These are phyloP conservation scores for Hygrophoropsis aurantiaca DNA, from an alignment of 768 basidiomycete genomes.

Conservation along the genomic window DNA sequence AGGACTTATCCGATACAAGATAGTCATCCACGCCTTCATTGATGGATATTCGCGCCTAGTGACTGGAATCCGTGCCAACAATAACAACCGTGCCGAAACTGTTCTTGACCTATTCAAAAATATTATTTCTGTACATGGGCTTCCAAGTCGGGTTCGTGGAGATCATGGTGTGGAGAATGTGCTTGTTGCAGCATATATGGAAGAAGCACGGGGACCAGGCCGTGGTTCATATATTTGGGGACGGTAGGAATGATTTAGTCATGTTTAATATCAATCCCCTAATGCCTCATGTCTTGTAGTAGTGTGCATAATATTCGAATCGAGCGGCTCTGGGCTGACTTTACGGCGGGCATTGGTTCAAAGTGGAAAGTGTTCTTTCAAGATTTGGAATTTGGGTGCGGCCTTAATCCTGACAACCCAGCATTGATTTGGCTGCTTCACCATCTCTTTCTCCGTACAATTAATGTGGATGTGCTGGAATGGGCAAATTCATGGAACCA, in stretches of 20 bases:
- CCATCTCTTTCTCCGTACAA: constrained; percentile 31
- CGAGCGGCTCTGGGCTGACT: constrained; percentile 39
- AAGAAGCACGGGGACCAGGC: constrained; percentile 6
- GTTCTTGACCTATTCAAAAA: constrained; percentile 36
- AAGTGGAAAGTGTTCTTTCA: constrained; percentile 50
- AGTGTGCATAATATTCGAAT: constrained; percentile 42
- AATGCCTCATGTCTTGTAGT: constrained; percentile 13
- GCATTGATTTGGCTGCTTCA: constrained; percentile 42
- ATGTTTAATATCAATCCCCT: no score
- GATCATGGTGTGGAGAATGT: constrained; percentile 42
- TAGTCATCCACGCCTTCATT: constrained; percentile 41
- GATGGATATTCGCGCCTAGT: constrained; percentile 41
- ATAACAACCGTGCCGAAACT: constrained; percentile 41
- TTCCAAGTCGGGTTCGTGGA: constrained; percentile 33
- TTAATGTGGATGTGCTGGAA: constrained; percentile 29
- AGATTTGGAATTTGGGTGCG: constrained; percentile 35
- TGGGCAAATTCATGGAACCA: constrained; percentile 38
- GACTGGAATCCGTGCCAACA: constrained; percentile 32
- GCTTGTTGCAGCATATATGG: constrained; percentile 25
- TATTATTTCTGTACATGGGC: constrained; percentile 21
- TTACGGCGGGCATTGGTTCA: constrained; percentile 33
- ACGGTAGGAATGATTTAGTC: constrained; percentile 13
- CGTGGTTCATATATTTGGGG: constrained; percentile 39
- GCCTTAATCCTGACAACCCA: constrained; percentile 22
- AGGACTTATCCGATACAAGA: constrained; percentile 36